Evolutionary conservation across 768 basidiomycete genomes (phyloP).

Genomic region (Mycena pura): DNA sequence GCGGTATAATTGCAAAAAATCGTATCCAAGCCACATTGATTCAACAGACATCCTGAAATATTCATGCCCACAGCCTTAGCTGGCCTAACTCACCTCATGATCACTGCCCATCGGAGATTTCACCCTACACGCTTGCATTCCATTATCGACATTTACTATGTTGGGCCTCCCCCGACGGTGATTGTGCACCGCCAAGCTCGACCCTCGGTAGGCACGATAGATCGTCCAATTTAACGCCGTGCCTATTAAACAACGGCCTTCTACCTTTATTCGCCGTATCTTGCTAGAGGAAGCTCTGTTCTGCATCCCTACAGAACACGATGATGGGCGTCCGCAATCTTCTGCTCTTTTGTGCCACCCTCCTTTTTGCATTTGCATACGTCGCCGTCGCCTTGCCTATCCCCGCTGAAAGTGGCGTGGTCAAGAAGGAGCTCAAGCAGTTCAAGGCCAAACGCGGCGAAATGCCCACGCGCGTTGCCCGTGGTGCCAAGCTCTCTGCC

Average conservation of each 20-base stretch:
- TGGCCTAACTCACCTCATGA: too few relatives aligned
- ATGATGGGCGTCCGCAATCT: constrained; percentile 21
- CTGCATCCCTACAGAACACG: constrained; percentile 1
- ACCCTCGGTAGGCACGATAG: not conserved
- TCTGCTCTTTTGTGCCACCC: constrained; percentile 29
- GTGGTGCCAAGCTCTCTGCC: constrained; percentile 20
- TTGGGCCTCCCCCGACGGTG: not conserved
- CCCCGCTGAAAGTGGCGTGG: constrained; percentile 11
- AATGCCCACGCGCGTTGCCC: constrained; percentile 16
- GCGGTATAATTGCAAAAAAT: constrained; percentile 13
- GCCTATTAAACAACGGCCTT: not conserved
- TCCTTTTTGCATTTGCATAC: constrained; percentile 32
- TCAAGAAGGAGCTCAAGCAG: constrained; percentile 36
- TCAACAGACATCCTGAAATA: constrained; percentile 1
- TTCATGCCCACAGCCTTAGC: constrained; percentile 18
- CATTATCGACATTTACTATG: constrained; percentile 11
- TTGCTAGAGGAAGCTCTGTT: not conserved
- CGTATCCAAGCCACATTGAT: constrained; percentile 10
- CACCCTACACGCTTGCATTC: constrained; percentile 1
- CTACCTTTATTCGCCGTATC: not conserved
- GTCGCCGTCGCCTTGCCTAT: constrained; percentile 29
- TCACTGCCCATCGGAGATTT: constrained; percentile 1
- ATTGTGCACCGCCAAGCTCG: constrained; percentile 2
- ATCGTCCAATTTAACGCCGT: not conserved
- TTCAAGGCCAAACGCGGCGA: constrained; percentile 32